Conservation (phyloP, 805 yeast species). For the Candida anglica region DNA sequence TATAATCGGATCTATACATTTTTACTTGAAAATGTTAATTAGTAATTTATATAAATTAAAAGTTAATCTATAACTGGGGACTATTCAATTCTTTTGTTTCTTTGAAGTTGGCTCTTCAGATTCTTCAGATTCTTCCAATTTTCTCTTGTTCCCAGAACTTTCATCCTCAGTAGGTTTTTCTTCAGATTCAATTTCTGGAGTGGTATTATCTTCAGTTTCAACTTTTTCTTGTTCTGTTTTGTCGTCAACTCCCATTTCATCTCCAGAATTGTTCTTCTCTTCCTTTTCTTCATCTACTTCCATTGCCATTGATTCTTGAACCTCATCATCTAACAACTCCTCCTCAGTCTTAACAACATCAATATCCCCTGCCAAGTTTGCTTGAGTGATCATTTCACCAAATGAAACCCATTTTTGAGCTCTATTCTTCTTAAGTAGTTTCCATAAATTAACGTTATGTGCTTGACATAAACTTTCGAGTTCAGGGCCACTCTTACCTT, state of each 20-base stretch:
- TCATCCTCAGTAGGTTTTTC: too few species aligned
- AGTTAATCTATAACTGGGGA: too few species aligned
- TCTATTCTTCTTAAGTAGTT: conserved; percentile 20
- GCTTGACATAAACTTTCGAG: too few species aligned
- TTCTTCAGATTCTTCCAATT: too few species aligned
- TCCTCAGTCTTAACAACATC: conserved; percentile 3
- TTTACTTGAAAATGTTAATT: too few species aligned
- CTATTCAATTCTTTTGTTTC: too few species aligned
- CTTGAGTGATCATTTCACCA: conserved; percentile 12
- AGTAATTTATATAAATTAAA: too few species aligned
- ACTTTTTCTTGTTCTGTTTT: conserved; percentile 12
- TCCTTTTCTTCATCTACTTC: conserved; percentile 4
- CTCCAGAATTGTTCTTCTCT: conserved; percentile 4
- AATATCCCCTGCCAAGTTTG: conserved; percentile 1
- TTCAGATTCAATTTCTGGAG: too few species aligned
- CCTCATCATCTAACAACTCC: conserved; percentile 5
- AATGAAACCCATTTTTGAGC: conserved; percentile 21
- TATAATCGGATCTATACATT: too few species aligned
- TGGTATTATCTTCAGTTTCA: not conserved
- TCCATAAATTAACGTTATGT: conserved; percentile 30
- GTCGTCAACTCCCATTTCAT: conserved; percentile 2
- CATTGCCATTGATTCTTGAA: too few species aligned
- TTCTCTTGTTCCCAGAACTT: too few species aligned
- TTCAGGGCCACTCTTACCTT: conserved; percentile 5
- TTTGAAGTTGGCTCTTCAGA: too few species aligned